Conservation (phyloP, 2,329 filamentous ascomycete genomes). For the Bretziella fagacearum region DNA sequence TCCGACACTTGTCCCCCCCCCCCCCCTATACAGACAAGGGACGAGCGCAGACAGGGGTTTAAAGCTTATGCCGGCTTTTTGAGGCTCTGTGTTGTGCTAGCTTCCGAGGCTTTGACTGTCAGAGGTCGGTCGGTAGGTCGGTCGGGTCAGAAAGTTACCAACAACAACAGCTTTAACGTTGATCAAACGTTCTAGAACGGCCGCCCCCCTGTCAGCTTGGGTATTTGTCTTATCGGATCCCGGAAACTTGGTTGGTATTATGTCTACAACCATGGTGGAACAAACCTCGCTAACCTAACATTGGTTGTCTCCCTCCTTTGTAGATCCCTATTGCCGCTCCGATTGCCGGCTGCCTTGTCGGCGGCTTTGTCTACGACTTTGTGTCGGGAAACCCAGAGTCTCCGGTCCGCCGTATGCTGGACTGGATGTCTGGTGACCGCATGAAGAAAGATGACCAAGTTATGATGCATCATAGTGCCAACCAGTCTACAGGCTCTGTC, state of each 20-base stretch:
- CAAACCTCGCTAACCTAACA: slow-evolving; percentile 5
- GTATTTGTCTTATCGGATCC: background rate
- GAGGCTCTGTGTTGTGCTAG: slow-evolving; percentile 4
- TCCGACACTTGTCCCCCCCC: background rate
- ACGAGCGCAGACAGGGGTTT: background rate
- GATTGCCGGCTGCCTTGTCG: slow-evolving; percentile 45
- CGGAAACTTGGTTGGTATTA: background rate
- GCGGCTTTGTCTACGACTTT: slow-evolving; percentile 49
- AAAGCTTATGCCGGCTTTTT: background rate
- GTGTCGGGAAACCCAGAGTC: slow-evolving; percentile 54
- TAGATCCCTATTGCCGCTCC: slow-evolving; percentile 51
- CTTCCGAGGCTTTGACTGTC: background rate
- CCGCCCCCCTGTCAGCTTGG: background rate
- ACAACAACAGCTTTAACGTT: no score
- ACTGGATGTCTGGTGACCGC: slow-evolving; percentile 13
- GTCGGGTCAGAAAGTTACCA: no score
- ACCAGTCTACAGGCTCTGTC: slow-evolving; percentile 8
- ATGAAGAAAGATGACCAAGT: slow-evolving; percentile 6
- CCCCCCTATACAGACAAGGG: no score
- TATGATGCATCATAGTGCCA: slow-evolving; percentile 8
- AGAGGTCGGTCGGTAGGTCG: no score
- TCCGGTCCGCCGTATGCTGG: slow-evolving; percentile 43
- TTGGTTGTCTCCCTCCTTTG: no score
- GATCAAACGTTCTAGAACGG: slow-evolving; percentile 1
- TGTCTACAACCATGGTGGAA: background rate